Base-by-base conservation (phyloP, 805 yeast species). In the Starmerella davenportii region DNA sequence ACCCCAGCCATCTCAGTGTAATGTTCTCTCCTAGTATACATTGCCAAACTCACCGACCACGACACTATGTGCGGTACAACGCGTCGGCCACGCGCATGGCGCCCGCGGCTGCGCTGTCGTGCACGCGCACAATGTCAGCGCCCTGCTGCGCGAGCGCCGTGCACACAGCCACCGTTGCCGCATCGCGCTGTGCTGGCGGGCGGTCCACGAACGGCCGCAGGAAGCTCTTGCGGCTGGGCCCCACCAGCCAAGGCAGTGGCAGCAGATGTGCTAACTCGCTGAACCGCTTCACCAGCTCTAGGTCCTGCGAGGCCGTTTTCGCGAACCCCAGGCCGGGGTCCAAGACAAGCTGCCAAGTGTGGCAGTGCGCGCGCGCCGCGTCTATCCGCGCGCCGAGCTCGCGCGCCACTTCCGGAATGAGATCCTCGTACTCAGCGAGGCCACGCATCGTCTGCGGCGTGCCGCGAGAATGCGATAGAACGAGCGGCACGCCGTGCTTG, bases 311-410 rank as follows among this genome's bases (percentile, higher is more conserved):
- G n/a, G 67, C 49, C 38, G 66, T 68, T 55, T 90, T 90, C n/a
- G 96, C 95, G 58, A 90, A 90, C 2, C 99, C 98, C 31, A 90
- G 59, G 2, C 98, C 98, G 1, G 99, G 98, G 54, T 90, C 99
- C 3, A 84, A 51, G 15, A 90, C 72, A 3, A 90, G 62, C 58
- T 90, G 96, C 94, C 95, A 90, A 56, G 87, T 73, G 42, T 66
- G 64, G 1, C 87, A 72, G 0, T 56, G 60, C 1, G 48, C 50
- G 33, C 69, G 58, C 11, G 93, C 93, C 39, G 60, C 64, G 0
- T 56, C 47, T 21, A 82, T 64, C 39, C 72, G 69, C 2, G 48
- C 46, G 7, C 73, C 61, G 37, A 87, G 58, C 55, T 90, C 98
- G 35, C 70, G 57, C 4, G 76, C 69, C 4, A 82, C 65, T 2